Percentiles rank a stretch among this genome's conserved stretches.
These are phyloP conservation scores for Cystoisospora suis DNA, from an alignment of 169 alveolate species.

Conservation along the genomic window DNA sequence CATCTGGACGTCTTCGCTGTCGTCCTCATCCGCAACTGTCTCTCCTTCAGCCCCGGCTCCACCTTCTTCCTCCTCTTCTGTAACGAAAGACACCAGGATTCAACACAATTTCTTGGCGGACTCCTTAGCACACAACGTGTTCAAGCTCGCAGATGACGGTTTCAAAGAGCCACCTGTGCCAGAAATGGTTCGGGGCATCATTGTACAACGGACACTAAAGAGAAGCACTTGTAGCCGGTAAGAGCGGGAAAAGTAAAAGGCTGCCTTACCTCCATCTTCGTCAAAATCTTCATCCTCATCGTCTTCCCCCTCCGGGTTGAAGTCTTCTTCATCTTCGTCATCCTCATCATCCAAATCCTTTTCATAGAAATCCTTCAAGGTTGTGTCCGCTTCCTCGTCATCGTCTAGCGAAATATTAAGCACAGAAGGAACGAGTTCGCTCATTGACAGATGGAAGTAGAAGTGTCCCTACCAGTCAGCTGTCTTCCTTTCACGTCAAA, in stretches of 20 bases:
- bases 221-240: no score
- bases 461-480: no score
- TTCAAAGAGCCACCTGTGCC: no score
- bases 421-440: no score
- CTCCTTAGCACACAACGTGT: no score
- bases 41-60: background rate
- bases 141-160: no score
- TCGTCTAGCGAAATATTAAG: background rate
- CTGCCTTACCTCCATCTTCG: background rate
- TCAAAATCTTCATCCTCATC: constrained; percentile 32
- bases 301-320: constrained; percentile 25
- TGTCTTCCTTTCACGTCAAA: no score
- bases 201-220: no score
- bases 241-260: no score
- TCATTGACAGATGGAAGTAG: no score
- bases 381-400: constrained; percentile 33
- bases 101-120: no score
- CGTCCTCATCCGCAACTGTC: background rate
- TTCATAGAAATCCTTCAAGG: constrained; percentile 30
- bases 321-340: constrained; percentile 29
- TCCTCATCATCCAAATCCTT: constrained; percentile 28
- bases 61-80: background rate
- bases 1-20: background rate
- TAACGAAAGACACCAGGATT: background rate
- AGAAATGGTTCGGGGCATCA: no score